Evolutionary conservation across 2,329 filamentous ascomycete species (phyloP).

Genomic region (Penicillium sp.): DNA sequence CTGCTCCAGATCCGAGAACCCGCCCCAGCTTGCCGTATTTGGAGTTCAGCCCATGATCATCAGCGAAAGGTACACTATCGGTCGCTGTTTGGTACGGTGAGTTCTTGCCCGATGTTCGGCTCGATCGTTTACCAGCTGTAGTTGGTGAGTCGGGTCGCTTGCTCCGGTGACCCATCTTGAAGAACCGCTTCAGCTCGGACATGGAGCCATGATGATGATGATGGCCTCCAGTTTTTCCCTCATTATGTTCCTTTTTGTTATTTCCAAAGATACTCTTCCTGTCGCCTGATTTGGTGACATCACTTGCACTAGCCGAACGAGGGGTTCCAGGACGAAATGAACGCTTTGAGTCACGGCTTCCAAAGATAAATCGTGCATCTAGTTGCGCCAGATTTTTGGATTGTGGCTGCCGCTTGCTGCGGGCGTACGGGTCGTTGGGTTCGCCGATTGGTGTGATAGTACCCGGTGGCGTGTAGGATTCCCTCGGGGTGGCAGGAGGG

Average conservation of each 20-base stretch:
- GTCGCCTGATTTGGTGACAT: slow-evolving; percentile 43
- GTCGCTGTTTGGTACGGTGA: slow-evolving; percentile 53
- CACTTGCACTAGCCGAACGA: slow-evolving; percentile 46
- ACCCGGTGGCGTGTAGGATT: slow-evolving; percentile 58
- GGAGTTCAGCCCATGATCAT: slow-evolving; percentile 84
- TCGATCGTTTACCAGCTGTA: slow-evolving; percentile 57
- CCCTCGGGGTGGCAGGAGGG: slow-evolving; percentile 59
- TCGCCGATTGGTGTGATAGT: slow-evolving; percentile 78
- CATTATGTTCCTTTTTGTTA: slow-evolving; percentile 50
- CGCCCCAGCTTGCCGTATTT: slow-evolving; percentile 97
- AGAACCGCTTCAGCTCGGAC: slow-evolving; percentile 94
- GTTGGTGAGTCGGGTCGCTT: slow-evolving; percentile 63
- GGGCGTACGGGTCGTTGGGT: slow-evolving; percentile 81
- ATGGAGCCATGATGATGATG: slow-evolving; percentile 70
- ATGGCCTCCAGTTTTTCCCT: slow-evolving; percentile 47
- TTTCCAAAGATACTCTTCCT: slow-evolving; percentile 57
- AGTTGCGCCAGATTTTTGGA: slow-evolving; percentile 64
- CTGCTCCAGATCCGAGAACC: slow-evolving; percentile 88
- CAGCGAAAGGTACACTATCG: slow-evolving; percentile 74
- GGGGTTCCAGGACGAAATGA: slow-evolving; percentile 46
- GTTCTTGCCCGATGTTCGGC: slow-evolving; percentile 47
- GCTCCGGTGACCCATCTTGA: slow-evolving; percentile 70
- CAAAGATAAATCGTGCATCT: slow-evolving; percentile 82
- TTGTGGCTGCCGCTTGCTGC: slow-evolving; percentile 71
- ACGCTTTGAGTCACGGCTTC: slow-evolving; percentile 67